Conservation (phyloP, 75 land plant species). For the Larix kaempferi region DNA sequence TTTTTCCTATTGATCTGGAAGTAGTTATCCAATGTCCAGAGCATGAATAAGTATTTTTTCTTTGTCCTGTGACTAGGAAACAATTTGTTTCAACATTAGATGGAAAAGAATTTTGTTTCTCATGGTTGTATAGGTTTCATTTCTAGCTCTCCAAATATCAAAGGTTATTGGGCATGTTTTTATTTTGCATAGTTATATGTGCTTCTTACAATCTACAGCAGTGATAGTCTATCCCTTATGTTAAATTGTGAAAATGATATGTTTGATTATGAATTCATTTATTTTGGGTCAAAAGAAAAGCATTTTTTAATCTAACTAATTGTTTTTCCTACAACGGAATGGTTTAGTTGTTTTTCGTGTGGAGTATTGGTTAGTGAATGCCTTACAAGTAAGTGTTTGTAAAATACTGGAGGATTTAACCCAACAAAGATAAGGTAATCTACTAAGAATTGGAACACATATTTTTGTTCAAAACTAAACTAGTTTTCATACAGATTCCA, state of each 20-base stretch:
- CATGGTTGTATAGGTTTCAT: slow-evolving; percentile 43
- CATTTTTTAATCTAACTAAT: neutral
- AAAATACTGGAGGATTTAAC: neutral
- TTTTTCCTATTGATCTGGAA: neutral
- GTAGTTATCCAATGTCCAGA: too few relatives aligned
- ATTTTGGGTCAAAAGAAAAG: too few relatives aligned
- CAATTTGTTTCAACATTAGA: slow-evolving; percentile 39
- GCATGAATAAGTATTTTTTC: neutral
- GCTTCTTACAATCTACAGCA: too few relatives aligned
- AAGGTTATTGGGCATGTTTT: slow-evolving; percentile 27
- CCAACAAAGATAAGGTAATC: neutral
- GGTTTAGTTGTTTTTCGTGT: slow-evolving; percentile 32
- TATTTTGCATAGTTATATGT: too few relatives aligned
- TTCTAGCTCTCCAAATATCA: slow-evolving; percentile 48
- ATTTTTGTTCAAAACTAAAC: neutral
- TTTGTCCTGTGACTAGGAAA: slow-evolving; percentile 26
- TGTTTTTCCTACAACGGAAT: slow-evolving; percentile 32
- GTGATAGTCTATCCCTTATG: neutral
- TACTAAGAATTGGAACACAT: neutral
- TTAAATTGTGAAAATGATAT: neutral
- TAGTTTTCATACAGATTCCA: slow-evolving; percentile 46
- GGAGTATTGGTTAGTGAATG: slow-evolving; percentile 56
- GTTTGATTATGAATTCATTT: too few relatives aligned
- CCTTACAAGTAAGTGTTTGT: slow-evolving; percentile 43
- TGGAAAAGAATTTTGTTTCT: slow-evolving; percentile 47